A percentile compares a stretch with the other conserved stretches of the same genome.
Evolutionary conservation across 345 rosid species (phyloP).

Genomic region (Camelina neglecta): DNA sequence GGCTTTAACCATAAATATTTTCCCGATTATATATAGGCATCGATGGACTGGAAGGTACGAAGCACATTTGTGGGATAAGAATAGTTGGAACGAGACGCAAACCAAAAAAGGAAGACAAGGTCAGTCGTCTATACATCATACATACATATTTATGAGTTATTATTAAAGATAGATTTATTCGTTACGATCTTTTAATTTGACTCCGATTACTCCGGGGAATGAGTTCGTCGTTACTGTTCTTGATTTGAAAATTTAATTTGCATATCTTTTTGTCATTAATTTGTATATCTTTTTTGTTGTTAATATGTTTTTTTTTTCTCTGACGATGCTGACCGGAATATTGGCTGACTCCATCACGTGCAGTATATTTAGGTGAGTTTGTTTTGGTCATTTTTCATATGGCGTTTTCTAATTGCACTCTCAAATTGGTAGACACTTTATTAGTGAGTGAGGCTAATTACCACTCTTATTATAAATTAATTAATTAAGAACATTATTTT

Average conservation of each 20-base stretch:
- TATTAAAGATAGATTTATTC: background rate
- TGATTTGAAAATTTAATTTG: conserved; percentile 26
- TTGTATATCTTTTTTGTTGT: conserved; percentile 4
- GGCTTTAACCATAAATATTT: background rate
- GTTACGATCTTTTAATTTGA: conserved; percentile 4
- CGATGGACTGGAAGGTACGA: conserved; percentile 89
- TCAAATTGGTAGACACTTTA: conserved; percentile 30
- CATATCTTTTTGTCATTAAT: background rate
- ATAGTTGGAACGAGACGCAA: conserved; percentile 84
- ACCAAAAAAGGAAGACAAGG: conserved; percentile 92
- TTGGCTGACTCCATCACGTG: conserved; percentile 48
- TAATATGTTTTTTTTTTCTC: conserved; percentile 21
- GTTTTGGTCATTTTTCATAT: conserved; percentile 42
- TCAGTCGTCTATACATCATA: conserved; percentile 31
- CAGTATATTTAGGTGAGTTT: conserved; percentile 52
- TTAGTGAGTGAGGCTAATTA: background rate
- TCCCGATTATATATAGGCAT: conserved; percentile 50
- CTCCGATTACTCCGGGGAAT: conserved; percentile 29
- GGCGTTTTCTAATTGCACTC: conserved; percentile 40
- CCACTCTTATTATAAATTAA: background rate
- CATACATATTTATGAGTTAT: background rate
- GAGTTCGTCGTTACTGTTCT: conserved; percentile 39
- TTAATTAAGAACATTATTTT: background rate
- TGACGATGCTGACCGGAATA: conserved; percentile 41
- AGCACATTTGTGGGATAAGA: conserved; percentile 90